phyloP scores from a whole-genome alignment of 257 asterid species.

The Solanum tacnaense region DNA sequence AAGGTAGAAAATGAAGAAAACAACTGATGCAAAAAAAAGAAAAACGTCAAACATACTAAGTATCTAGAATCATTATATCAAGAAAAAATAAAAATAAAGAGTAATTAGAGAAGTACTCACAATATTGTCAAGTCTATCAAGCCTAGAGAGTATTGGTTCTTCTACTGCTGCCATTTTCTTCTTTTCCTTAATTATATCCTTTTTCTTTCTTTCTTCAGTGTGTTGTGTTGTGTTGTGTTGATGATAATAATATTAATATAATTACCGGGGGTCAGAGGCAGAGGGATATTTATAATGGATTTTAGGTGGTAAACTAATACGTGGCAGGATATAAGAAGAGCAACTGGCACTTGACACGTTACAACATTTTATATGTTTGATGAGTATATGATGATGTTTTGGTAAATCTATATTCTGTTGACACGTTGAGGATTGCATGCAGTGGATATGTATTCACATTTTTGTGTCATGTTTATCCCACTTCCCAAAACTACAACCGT shows the following conservation, averaged over 20 bases:
- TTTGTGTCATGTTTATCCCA: neutral
- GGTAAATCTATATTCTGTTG: neutral
- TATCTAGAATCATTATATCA: neutral
- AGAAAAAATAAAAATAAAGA: neutral
- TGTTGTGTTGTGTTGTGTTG: neutral
- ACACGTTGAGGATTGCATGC: neutral
- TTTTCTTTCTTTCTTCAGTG: neutral
- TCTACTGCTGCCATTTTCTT: slow-evolving; percentile 18
- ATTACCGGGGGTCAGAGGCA: neutral
- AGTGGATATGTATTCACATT: neutral
- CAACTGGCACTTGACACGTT: neutral
- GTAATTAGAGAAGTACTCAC: slow-evolving; percentile 12
- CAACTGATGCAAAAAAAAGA: neutral
- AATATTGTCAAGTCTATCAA: slow-evolving; percentile 46
- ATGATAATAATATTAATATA: neutral
- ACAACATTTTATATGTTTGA: neutral
- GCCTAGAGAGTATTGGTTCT: slow-evolving; percentile 60
- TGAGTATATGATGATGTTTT: neutral
- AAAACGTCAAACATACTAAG: neutral
- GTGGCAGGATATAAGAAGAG: neutral
- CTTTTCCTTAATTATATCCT: neutral
- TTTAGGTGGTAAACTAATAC: neutral
- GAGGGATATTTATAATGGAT: neutral
- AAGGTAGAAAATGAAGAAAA: neutral
- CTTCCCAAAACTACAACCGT: neutral